A percentile compares a stretch with the other conserved stretches of the same genome.
These are phyloP conservation scores for Basidiobolus meristosporus DNA, from an alignment of 371 early-diverging fungal species.

Conservation along the genomic window DNA sequence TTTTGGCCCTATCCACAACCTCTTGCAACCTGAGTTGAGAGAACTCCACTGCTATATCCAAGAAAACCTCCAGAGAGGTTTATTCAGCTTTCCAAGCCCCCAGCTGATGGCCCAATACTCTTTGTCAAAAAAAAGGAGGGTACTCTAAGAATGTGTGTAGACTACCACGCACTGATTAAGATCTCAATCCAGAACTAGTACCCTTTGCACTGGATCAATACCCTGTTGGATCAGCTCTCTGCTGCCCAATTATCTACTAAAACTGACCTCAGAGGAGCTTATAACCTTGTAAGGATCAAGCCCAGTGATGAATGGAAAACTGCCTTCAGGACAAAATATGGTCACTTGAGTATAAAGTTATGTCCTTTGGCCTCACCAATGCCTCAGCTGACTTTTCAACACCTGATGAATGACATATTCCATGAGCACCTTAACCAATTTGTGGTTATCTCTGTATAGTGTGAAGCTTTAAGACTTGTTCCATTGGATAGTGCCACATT, in stretches of 20 bases:
- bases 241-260: slow-evolving; percentile 11
- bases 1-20: too few relatives aligned
- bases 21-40: too few relatives aligned
- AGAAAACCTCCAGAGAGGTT: slow-evolving; percentile 1
- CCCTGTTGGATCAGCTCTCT: slow-evolving; percentile 9
- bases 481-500: too few relatives aligned
- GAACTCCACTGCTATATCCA: too few relatives aligned
- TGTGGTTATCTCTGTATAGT: too few relatives aligned
- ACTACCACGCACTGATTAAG: slow-evolving; percentile 5
- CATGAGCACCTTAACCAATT: too few relatives aligned
- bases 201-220: slow-evolving; percentile 15
- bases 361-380: slow-evolving; percentile 22
- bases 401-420: too few relatives aligned
- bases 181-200: slow-evolving; percentile 7
- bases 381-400: too few relatives aligned
- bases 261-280: slow-evolving; percentile 15
- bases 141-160: slow-evolving; percentile 5
- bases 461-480: too few relatives aligned
- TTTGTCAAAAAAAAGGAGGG: slow-evolving; percentile 20
- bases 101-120: slow-evolving; percentile 22
- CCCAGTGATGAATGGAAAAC: slow-evolving; percentile 6
- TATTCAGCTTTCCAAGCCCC: slow-evolving; percentile 6
- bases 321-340: slow-evolving; percentile 8
- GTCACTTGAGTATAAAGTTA: slow-evolving; percentile 15
- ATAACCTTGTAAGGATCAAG: slow-evolving; percentile 14